phyloP scores from a whole-genome alignment of 306 rosid species.

The Astragalus glycyphyllos region DNA sequence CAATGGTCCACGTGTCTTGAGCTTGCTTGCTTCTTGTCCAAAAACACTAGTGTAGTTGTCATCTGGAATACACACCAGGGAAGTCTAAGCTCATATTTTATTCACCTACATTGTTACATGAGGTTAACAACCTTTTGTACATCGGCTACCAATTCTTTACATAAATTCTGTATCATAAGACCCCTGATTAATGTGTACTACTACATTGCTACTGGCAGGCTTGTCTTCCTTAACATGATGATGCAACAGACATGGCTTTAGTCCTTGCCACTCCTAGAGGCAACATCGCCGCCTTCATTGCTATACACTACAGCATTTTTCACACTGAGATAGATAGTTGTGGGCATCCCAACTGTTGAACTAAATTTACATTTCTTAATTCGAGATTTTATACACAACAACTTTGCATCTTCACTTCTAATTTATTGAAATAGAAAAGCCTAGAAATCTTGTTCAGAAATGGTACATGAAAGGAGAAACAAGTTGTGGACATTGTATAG shows the following conservation, averaged over 20 bases:
- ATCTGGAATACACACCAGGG: slow-evolving; percentile 22
- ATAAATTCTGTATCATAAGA: not conserved
- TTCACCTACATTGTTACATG: not conserved
- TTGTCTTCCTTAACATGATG: slow-evolving; percentile 5
- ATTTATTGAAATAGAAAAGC: slow-evolving; percentile 2
- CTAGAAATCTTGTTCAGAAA: slow-evolving; percentile 3
- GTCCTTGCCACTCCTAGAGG: too few relatives aligned
- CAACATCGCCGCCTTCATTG: not conserved
- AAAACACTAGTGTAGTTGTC: not conserved
- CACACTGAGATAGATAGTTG: not conserved
- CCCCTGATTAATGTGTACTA: not conserved
- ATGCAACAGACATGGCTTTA: too few relatives aligned
- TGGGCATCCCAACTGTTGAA: not conserved
- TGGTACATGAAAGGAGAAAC: not conserved
- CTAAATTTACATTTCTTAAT: not conserved
- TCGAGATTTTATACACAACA: not conserved
- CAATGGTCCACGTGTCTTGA: not conserved
- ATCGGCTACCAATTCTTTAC: not conserved
- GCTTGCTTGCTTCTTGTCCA: slow-evolving; percentile 8
- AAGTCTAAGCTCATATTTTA: slow-evolving; percentile 4
- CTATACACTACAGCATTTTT: not conserved
- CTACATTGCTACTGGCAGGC: not conserved
- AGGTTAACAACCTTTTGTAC: not conserved
- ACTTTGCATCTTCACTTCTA: not conserved
- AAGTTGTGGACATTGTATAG: not conserved